Evolutionary conservation across 2,329 filamentous ascomycete species (phyloP).

Genomic region (Colletotrichum sansevieriae): DNA sequence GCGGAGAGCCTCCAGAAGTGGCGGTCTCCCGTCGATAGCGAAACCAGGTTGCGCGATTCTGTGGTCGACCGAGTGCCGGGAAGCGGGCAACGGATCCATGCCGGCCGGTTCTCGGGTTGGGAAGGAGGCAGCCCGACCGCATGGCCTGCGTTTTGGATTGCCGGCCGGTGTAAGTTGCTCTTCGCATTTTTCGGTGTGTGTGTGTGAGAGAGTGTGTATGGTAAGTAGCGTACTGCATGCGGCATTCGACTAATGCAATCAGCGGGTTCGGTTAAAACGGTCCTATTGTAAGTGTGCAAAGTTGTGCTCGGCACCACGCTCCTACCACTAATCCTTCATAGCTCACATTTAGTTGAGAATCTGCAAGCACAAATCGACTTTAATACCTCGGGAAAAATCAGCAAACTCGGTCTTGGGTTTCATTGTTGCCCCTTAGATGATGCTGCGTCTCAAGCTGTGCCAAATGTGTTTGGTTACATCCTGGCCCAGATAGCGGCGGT

Average conservation of each 20-base stretch:
- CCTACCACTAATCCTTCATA: slow-evolving; percentile 21
- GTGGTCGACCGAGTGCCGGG: slow-evolving; percentile 42
- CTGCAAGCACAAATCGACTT: slow-evolving; percentile 32
- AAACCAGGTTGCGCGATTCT: slow-evolving; percentile 39
- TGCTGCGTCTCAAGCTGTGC: slow-evolving; percentile 45
- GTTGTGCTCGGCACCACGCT: too few relatives aligned
- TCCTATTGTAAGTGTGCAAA: slow-evolving; percentile 44
- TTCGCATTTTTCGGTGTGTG: neutral
- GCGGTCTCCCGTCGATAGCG: slow-evolving; percentile 43
- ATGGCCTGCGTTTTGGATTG: slow-evolving; percentile 45
- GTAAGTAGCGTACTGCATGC: neutral
- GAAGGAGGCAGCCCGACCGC: slow-evolving; percentile 27
- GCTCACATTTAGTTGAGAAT: slow-evolving; percentile 45
- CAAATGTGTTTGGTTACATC: slow-evolving; percentile 48
- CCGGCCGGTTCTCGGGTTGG: slow-evolving; percentile 42
- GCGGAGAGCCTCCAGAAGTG: slow-evolving; percentile 42
- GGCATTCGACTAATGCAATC: slow-evolving; percentile 11
- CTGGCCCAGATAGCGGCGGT: slow-evolving; percentile 44
- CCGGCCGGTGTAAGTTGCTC: slow-evolving; percentile 44
- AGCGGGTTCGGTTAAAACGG: slow-evolving; percentile 49
- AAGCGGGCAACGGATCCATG: slow-evolving; percentile 43
- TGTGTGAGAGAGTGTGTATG: too few relatives aligned
- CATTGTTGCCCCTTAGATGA: slow-evolving; percentile 46
- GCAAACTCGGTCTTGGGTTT: slow-evolving; percentile 43
- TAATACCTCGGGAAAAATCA: slow-evolving; percentile 1